Evolutionary conservation across 768 basidiomycete species (phyloP).

Genomic region (Mycena belliarum): DNA sequence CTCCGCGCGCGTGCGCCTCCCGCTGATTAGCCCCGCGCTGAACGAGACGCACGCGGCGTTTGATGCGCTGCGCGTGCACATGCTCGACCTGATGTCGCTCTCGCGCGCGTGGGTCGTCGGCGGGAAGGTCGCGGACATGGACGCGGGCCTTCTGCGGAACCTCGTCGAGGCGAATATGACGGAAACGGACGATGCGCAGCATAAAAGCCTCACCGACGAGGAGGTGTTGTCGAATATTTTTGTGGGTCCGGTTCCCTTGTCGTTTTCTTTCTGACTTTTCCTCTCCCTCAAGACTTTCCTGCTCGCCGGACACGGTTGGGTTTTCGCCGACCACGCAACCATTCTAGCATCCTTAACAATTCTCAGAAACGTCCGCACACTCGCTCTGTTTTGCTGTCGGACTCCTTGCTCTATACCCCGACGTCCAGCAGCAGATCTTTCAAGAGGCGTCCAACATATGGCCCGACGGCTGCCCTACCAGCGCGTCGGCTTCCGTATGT

Average conservation of each 20-base stretch:
- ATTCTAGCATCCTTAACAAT: not conserved
- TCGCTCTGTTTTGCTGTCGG: slow-evolving; percentile 43
- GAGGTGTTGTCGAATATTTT: slow-evolving; percentile 52
- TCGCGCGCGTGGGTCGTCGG: slow-evolving; percentile 37
- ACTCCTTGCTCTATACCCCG: slow-evolving; percentile 51
- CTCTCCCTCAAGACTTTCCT: slow-evolving; percentile 39
- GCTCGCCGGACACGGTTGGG: slow-evolving; percentile 48
- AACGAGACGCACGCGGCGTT: slow-evolving; percentile 33
- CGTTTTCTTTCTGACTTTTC: not conserved
- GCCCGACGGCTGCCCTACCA: slow-evolving; percentile 35
- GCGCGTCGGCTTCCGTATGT: slow-evolving; percentile 31
- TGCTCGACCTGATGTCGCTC: slow-evolving; percentile 41
- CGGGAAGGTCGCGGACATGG: slow-evolving; percentile 25
- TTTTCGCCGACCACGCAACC: not conserved
- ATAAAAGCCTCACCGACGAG: slow-evolving; percentile 40
- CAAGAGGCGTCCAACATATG: slow-evolving; percentile 42
- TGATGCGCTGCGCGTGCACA: slow-evolving; percentile 38
- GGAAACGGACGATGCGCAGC: slow-evolving; percentile 28
- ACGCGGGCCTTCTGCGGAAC: slow-evolving; percentile 44
- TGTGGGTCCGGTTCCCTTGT: slow-evolving; percentile 32
- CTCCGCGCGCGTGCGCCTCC: slow-evolving; percentile 31
- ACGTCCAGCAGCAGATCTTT: slow-evolving; percentile 46
- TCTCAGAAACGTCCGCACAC: slow-evolving; percentile 51
- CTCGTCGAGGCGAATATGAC: slow-evolving; percentile 50
- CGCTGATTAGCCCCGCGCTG: slow-evolving; percentile 35